Conservation (phyloP, 2,329 filamentous ascomycete genomes). For the Epichloe coenophiala region DNA sequence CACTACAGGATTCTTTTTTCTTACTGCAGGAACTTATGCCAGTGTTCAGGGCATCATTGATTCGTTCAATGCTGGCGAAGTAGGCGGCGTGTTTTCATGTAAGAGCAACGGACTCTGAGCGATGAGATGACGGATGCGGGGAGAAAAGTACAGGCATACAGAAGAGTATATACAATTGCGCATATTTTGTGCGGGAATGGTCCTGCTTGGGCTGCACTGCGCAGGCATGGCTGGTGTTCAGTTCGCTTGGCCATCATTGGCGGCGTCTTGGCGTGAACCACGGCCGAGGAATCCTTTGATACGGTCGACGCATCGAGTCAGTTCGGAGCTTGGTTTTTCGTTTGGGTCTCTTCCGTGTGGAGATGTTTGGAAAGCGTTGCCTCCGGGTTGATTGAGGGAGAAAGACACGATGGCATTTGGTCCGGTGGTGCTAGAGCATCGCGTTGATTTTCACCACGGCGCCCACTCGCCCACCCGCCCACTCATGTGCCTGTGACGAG, state of each 20-base stretch:
- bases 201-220: background rate
- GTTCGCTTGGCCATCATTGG: background rate
- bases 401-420: background rate
- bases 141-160: background rate
- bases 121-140: background rate
- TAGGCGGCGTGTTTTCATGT: constrained; percentile 65
- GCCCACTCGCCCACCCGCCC: too few relatives aligned
- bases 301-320: background rate
- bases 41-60: constrained; percentile 63
- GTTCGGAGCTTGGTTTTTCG: background rate
- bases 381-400: background rate
- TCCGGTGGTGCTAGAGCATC: background rate
- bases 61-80: constrained; percentile 49
- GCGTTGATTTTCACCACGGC: background rate
- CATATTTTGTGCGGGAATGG: background rate
- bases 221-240: background rate
- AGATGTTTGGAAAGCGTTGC: background rate
- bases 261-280: background rate
- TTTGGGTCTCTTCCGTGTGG: background rate
- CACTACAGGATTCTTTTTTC: constrained; percentile 62
- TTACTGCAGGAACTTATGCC: constrained; percentile 70
- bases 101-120: constrained; percentile 50
- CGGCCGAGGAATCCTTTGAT: background rate
- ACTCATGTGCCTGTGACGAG: too few relatives aligned
- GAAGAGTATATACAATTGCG: background rate